phyloP scores from a whole-genome alignment of 83 land plant species.

The Diphasiastrum complanatum region DNA sequence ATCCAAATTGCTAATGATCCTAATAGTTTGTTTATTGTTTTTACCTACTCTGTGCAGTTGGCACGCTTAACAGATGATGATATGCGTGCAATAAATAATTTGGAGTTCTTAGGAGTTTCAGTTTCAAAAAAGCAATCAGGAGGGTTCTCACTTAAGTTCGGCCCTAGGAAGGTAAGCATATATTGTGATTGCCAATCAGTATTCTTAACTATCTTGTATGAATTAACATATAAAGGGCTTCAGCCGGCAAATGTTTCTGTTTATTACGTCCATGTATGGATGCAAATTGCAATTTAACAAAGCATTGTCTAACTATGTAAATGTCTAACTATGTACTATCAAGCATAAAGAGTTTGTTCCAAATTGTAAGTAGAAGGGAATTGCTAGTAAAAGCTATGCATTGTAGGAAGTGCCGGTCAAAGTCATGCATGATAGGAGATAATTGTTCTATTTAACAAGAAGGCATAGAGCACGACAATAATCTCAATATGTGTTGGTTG shows the following conservation, averaged over 20 bases:
- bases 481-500: too few species aligned
- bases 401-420: not conserved
- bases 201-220: too few species aligned
- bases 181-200: not conserved
- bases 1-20: not conserved
- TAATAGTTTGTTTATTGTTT: not conserved
- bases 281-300: not conserved
- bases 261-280: not conserved
- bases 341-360: not conserved
- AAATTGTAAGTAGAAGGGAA: not conserved
- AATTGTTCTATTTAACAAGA: not conserved
- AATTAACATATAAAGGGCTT: too few species aligned
- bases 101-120: slow-evolving; percentile 64
- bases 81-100: slow-evolving; percentile 75
- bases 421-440: not conserved
- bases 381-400: not conserved
- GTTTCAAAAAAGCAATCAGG: slow-evolving; percentile 63
- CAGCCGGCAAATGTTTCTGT: not conserved
- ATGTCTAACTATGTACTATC: not conserved
- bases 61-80: slow-evolving; percentile 76
- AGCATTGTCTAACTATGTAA: not conserved
- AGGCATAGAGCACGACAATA: not conserved
- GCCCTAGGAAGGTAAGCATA: slow-evolving; percentile 54
- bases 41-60: slow-evolving; percentile 44
- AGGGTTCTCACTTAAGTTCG: slow-evolving; percentile 83